Percentiles rank a stretch among this genome's conserved stretches.
These are phyloP conservation scores for Mycena indigotica DNA, from an alignment of 768 basidiomycete genomes.

Conservation along the genomic window DNA sequence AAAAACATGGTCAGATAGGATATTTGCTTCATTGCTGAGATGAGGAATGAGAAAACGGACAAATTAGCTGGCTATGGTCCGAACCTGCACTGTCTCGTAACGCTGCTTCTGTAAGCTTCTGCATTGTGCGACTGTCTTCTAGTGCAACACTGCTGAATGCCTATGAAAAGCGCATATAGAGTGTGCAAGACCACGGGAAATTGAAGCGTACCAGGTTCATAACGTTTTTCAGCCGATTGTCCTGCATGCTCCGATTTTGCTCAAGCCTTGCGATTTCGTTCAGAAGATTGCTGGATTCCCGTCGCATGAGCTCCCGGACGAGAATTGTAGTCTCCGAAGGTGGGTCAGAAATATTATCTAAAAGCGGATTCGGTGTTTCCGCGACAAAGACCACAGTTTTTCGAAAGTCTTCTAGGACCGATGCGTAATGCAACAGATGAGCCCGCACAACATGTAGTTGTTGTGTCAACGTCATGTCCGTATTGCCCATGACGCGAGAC, in stretches of 20 bases:
- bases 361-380: conserved; percentile 50
- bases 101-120: conserved; percentile 42
- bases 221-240: conserved; percentile 50
- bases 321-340: conserved; percentile 11
- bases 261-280: conserved; percentile 54
- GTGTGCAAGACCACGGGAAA: not conserved
- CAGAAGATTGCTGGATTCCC: conserved; percentile 50
- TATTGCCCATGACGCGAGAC: conserved; percentile 41
- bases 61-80: conserved; percentile 4
- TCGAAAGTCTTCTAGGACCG: conserved; percentile 54
- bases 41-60: not conserved
- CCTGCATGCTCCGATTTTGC: conserved; percentile 41
- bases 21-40: conserved; percentile 51
- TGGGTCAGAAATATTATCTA: conserved; percentile 29
- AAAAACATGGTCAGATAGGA: conserved; percentile 65
- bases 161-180: conserved; percentile 25
- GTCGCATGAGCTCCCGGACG: conserved; percentile 32
- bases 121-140: conserved; percentile 47
- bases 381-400: conserved; percentile 53
- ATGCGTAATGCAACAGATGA: conserved; percentile 57
- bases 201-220: conserved; percentile 45
- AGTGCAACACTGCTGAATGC: conserved; percentile 53
- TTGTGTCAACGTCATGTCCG: conserved; percentile 47
- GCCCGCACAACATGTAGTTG: conserved; percentile 60
- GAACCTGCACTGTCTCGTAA: conserved; percentile 45